Base-by-base conservation (phyloP, 1,139 yeast species). In the Wickerhamomyces sp. region DNA sequence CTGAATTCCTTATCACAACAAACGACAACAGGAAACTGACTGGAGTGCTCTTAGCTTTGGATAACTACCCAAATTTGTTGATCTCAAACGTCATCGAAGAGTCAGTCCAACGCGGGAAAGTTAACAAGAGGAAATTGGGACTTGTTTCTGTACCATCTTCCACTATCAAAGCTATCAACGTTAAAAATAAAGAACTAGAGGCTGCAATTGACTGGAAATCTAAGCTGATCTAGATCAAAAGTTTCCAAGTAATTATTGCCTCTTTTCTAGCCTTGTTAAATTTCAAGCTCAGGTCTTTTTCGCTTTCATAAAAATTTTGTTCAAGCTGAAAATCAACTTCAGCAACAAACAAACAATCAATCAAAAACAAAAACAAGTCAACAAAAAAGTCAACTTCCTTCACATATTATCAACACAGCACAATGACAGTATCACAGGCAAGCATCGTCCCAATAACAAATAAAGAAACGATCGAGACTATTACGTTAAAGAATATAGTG, bases 51-150 rank as follows among this genome's bases (percentile, higher is more conserved):
- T 54, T 68, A 7, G 68, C 73, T 0, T 53, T 68, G 4, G 74
- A 69, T 53, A 69, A 66, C 46, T 66, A 66, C 45, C 62, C 68
- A 3, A 69, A 68, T 45, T 43, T 69, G 7, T 51, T 69, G 4
- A 45, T 69, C 27, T 56, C 68, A 18, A 53, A 60, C 39, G 58
- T 52, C 4, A 30, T 39, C 3, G 66, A 62, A 40, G 42, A 33
- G 11, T 39, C 60, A 39, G 14, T 15, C 34, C 31, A 46, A 51
- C n/a, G 36, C 37, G n/a, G 33, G 9, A 29, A 40, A 7, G 10
- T 36, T 11, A 42, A 41, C 10, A 48, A 39, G n/a, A 46, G 72
- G 37, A 64, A 62, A 10, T 43, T 69, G 8, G 73, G 73, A 0
- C 54, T 69, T 3, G 68, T 69, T 5, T 64, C 69, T 4, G 57